Percentiles rank a stretch among this genome's conserved stretches.
Conservation (phyloP, 164 flowering plant species). For the Tinospora cordifolia region DNA sequence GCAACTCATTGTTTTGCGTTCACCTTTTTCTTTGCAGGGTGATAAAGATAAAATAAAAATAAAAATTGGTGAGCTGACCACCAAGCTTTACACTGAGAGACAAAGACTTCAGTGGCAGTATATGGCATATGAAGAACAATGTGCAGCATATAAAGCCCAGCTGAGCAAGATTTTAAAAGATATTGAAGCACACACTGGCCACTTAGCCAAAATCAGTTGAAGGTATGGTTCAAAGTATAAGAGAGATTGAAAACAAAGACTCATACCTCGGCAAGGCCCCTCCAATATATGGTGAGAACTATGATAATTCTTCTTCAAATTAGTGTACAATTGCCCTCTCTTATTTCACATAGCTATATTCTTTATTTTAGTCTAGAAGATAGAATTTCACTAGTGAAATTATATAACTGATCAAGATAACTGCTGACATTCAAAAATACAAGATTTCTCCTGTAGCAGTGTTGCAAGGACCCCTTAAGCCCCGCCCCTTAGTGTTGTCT, state of each 20-base stretch:
- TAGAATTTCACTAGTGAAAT: too few relatives aligned
- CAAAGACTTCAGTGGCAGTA: conserved; percentile 25
- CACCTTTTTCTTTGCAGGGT: conserved; percentile 22
- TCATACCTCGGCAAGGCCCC: conserved; percentile 5
- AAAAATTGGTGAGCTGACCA: conserved; percentile 34
- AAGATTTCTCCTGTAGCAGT: too few relatives aligned
- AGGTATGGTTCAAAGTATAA: conserved; percentile 26
- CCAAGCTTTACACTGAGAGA: conserved; percentile 31
- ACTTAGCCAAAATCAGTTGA: conserved; percentile 26
- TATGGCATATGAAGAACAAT: conserved; percentile 33
- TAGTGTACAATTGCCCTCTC: too few relatives aligned
- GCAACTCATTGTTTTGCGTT: too few relatives aligned
- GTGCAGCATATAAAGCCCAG: conserved; percentile 17
- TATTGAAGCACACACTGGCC: conserved; percentile 31
- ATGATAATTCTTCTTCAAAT: too few relatives aligned
- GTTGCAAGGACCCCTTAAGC: too few relatives aligned
- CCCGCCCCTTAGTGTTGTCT: too few relatives aligned
- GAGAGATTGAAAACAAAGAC: conserved; percentile 23
- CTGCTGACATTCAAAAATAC: too few relatives aligned
- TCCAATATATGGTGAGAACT: neutral
- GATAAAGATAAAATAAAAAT: conserved; percentile 39
- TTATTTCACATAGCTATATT: too few relatives aligned
- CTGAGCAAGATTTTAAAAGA: conserved; percentile 24
- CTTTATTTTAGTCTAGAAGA: neutral
- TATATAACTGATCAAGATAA: too few relatives aligned